A percentile compares a stretch with the other conserved stretches of the same genome.
phyloP scores from a whole-genome alignment of 2,329 filamentous ascomycete genomes.

The Epichloe gansuensis region DNA sequence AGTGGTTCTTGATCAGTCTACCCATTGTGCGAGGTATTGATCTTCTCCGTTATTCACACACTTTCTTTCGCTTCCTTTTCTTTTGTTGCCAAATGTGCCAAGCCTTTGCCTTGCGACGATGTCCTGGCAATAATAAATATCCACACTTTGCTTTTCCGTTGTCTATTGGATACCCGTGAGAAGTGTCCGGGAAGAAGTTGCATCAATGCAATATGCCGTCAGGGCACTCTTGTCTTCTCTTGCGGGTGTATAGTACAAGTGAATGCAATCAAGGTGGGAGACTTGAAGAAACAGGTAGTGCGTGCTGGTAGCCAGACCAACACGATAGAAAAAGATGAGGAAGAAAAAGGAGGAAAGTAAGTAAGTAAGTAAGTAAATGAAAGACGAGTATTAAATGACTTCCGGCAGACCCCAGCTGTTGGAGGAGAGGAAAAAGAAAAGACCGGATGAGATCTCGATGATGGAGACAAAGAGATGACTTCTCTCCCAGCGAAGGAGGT shows the following conservation, averaged over 20 bases:
- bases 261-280: background rate
- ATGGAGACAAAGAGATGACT: slow-evolving; percentile 10
- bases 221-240: background rate
- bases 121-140: background rate
- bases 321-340: slow-evolving; percentile 17
- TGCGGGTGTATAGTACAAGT: background rate
- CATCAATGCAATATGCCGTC: background rate
- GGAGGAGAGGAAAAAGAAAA: slow-evolving; percentile 6
- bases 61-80: slow-evolving; percentile 5
- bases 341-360: slow-evolving; percentile 26
- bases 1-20: slow-evolving; percentile 98
- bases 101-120: background rate
- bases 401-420: slow-evolving; percentile 5
- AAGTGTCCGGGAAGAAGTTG: background rate
- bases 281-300: slow-evolving; percentile 10
- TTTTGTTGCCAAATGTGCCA: background rate
- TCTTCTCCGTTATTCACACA: background rate
- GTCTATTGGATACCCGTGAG: background rate
- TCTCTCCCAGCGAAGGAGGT: background rate
- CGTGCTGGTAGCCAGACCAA: slow-evolving; percentile 43
- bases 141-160: background rate
- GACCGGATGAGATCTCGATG: slow-evolving; percentile 4
- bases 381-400: slow-evolving; percentile 20
- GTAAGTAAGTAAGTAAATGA: slow-evolving; percentile 23
- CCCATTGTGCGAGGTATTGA: slow-evolving; percentile 52